Evolutionary conservation across 768 basidiomycete species (phyloP), one percentile per base, ranked within the genome.

Genomic region (Tremella yokohamensis): DNA sequence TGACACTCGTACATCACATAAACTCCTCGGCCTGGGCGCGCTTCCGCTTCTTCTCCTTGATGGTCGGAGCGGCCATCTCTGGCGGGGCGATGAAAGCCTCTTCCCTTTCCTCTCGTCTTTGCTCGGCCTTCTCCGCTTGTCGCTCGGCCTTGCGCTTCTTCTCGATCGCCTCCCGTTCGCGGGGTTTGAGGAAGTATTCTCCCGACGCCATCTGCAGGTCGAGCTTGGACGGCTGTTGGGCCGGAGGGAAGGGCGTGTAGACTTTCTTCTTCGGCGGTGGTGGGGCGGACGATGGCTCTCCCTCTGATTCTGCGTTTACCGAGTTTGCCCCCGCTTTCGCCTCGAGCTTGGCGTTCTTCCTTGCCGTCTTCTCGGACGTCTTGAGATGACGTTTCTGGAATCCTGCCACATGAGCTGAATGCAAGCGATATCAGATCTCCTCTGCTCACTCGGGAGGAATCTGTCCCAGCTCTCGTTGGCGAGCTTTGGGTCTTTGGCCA

Each of bases 181-280:
- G 81, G 16, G 87, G 79, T 74, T 94, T 96, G 79, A 99, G 87
- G 82, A 98, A 99, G 74, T 98, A 98, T 72, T 98, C 96, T 79
- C 96, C 96, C 1, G 88, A 88, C 73, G 96, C 94, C 63, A 98
- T 81, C 81, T 97, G 88, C 45, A 96, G 74, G 77, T 99, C 96
- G 70, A 98, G 80, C 87, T 97, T 98, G 66, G 90, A 85, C 38
- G 93, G 94, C 58, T 84, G 82, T 72, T 97, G 96, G 8, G 93
- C 80, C 29, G 96, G 96, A 38, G 96, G 96, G 84, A 98, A 99
- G 1, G 96, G 96, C n/a, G 96, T 97, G 77, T 97, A 97, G 15
- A 85, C 81, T 76, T 94, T 94, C 84, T 93, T 94, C 66, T 84
- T 81, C 19, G 79, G 80, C 67, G 85, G 83, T 12, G 49, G 82